Percentiles rank a stretch among this genome's conserved stretches.
Conservation (phyloP, 2,329 filamentous ascomycete species). For the Sarocladium kiliense region DNA sequence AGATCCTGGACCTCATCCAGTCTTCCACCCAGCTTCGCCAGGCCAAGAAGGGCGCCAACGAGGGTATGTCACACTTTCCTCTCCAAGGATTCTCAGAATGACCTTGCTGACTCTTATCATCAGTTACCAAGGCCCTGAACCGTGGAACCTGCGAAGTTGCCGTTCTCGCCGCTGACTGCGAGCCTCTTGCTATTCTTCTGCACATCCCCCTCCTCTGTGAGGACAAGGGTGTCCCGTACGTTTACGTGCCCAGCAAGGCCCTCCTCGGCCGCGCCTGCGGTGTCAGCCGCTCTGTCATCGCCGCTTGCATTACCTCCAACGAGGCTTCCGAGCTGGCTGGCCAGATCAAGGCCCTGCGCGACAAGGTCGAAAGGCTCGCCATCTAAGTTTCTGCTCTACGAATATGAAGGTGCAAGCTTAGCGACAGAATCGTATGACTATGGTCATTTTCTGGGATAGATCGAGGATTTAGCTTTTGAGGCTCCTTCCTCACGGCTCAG, state of each 20-base stretch:
- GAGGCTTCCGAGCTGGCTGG: slow-evolving; percentile 81
- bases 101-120: slow-evolving; percentile 11
- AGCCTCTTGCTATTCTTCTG: slow-evolving; percentile 80
- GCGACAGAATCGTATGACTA: too few species aligned
- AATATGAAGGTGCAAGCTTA: too few species aligned
- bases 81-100: background rate
- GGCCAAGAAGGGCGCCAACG: slow-evolving; percentile 86
- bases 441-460: background rate
- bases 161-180: slow-evolving; percentile 83
- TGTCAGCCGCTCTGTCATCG: slow-evolving; percentile 83
- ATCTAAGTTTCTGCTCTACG: slow-evolving; percentile 54
- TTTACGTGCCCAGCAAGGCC: slow-evolving; percentile 73
- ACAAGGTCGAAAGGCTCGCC: slow-evolving; percentile 93
- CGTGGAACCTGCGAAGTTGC: slow-evolving; percentile 87
- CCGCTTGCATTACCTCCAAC: slow-evolving; percentile 84
- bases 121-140: slow-evolving; percentile 77
- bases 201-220: slow-evolving; percentile 81
- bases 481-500: too few species aligned
- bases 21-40: slow-evolving; percentile 62
- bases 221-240: slow-evolving; percentile 40
- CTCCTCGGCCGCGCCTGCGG: slow-evolving; percentile 85
- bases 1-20: slow-evolving; percentile 79
- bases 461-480: background rate
- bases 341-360: slow-evolving; percentile 84
- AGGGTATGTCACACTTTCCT: slow-evolving; percentile 35